These are phyloP conservation scores for Kuraishia capsulata DNA, from an alignment of 805 yeast genomes.

Conservation along the genomic window DNA sequence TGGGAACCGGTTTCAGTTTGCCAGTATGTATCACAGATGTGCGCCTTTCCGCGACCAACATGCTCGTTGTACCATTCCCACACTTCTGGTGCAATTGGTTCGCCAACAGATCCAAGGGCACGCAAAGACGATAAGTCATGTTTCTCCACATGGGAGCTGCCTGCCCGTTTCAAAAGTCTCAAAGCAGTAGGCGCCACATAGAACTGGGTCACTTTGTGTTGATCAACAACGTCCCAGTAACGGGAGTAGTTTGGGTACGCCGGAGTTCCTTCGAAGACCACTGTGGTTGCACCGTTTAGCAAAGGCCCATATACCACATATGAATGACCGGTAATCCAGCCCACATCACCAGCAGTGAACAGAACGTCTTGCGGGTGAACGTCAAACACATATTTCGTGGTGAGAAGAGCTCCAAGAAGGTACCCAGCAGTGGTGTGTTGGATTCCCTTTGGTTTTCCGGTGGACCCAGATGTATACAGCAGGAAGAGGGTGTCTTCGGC, in stretches of 20 bases:
- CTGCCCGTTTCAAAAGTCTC: constrained; percentile 68
- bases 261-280: constrained; percentile 83
- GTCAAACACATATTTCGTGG: constrained; percentile 72
- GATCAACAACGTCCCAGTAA: constrained; percentile 70
- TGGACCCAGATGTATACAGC: constrained; percentile 79
- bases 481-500: constrained; percentile 79
- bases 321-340: constrained; percentile 89
- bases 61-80: constrained; percentile 81
- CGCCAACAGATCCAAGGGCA: constrained; percentile 77
- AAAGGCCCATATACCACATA: constrained; percentile 80
- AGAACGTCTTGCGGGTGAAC: constrained; percentile 64
- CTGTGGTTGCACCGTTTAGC: constrained; percentile 65
- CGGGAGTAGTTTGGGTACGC: constrained; percentile 76
- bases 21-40: constrained; percentile 82
- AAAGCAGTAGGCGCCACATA: constrained; percentile 83
- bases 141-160: constrained; percentile 50
- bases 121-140: constrained; percentile 59
- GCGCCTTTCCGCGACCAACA: constrained; percentile 62
- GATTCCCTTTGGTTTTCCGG: constrained; percentile 86
- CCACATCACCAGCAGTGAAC: constrained; percentile 86
- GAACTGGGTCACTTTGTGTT: constrained; percentile 66
- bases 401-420: constrained; percentile 60
- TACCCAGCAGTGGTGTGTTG: constrained; percentile 78
- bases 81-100: constrained; percentile 77
- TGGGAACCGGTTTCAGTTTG: constrained; percentile 85